These are phyloP conservation scores for Phaeosphaeria sp. DNA, from an alignment of 2,329 filamentous ascomycete species.

Conservation along the genomic window DNA sequence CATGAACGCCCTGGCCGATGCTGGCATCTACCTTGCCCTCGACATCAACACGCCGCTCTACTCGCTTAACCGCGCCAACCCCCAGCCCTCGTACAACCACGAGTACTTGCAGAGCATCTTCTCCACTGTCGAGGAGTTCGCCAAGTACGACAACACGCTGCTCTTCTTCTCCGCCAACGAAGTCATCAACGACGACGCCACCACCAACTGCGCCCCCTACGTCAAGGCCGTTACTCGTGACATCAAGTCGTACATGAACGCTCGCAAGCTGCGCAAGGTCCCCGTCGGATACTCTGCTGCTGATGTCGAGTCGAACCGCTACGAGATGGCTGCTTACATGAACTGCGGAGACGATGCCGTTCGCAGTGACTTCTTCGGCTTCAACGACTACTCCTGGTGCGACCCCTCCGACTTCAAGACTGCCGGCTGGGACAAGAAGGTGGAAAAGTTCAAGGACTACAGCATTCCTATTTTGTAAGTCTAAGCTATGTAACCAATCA, in stretches of 20 bases:
- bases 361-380: constrained; percentile 87
- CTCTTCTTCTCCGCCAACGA: constrained; percentile 85
- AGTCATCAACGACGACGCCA: constrained; percentile 71
- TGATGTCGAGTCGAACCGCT: constrained; percentile 83
- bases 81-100: constrained; percentile 82
- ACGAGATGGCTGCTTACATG: constrained; percentile 88
- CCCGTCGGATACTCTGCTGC: constrained; percentile 84
- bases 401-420: constrained; percentile 70
- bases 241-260: constrained; percentile 80
- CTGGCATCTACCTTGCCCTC: constrained; percentile 89
- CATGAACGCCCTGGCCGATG: constrained; percentile 80
- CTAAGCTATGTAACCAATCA: neutral
- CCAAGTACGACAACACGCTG: constrained; percentile 83
- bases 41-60: constrained; percentile 92
- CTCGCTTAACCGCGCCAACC: constrained; percentile 80
- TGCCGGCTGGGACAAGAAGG: constrained; percentile 87
- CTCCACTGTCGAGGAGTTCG: constrained; percentile 84
- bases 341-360: constrained; percentile 87
- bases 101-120: constrained; percentile 86
- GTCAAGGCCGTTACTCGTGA: constrained; percentile 76
- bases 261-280: constrained; percentile 70
- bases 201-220: constrained; percentile 72
- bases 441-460: constrained; percentile 84
- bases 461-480: constrained; percentile 80
- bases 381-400: constrained; percentile 92